Base-by-base conservation (phyloP, 441 rosid genomes). In the Erodium chrysanthum region DNA sequence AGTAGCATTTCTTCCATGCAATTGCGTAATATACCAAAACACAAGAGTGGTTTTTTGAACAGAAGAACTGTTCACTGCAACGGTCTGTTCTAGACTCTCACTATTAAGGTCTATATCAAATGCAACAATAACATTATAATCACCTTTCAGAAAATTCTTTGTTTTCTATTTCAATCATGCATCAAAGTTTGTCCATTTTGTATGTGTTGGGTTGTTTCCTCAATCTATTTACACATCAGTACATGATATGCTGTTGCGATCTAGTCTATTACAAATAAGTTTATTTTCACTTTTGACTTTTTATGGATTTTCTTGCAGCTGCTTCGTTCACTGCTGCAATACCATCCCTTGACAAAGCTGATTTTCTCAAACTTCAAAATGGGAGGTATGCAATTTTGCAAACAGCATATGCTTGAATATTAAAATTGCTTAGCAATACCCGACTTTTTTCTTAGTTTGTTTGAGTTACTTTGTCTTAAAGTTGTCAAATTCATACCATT, bases 11-110 rank as follows among this genome's bases (percentile, higher is more conserved):
- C 89, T 80, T 88, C 97, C 89, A 71, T 91, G 88, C 90, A 85
- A 71, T 64, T 75, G 74, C 79, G 72, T 81, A 72, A 72, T 74
- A 74, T 83, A 64, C 71, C 84, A 42, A 85, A 78, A 81, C 64
- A 86, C 82, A 84, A 75, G 78, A 77, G 80, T 80, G 79, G 76
- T 85, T 80, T 85, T 84, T 65, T 84, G 72, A 86, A 87, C 81
- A 78, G 70, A 73, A 73, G 76, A 76, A 70, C 75, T 72, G 66
- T 91, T 82, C 82, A 71, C 86, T 91, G 96, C 92, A 83, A 90
- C 71, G 96, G 97, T 94, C 99, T 75, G 99, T 88, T 84, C 92
- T 88, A 84, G 87, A 85, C 80, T 83, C 91, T 85, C 80, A 72
- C 46, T 79, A 68, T 61, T 61, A 80, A 76, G 85, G 81, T 80